Evolutionary conservation across 768 basidiomycete species (phyloP), one percentile per base, ranked within the genome.

Genomic region (Neoboletus brunneissimus): DNA sequence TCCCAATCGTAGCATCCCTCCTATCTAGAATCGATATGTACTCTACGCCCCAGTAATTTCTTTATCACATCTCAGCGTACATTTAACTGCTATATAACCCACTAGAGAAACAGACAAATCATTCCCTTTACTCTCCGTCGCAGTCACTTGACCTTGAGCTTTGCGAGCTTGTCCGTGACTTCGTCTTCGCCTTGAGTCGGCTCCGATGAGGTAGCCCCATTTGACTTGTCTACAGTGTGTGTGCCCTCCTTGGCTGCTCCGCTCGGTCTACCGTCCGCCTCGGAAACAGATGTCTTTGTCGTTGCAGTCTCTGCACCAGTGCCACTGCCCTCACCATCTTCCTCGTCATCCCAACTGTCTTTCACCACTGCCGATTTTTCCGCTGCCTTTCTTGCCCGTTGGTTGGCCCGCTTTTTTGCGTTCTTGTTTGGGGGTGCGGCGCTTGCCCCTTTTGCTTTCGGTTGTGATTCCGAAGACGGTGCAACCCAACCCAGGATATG

Each of bases 401-500:
- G 79, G 73, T 94, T 93, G 58, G 88, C 88, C 59, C 85, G 87
- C 74, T 87, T 85, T 73, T 86, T 90, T 42, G 86, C 91, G 45
- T 89, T 88, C 77, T 94, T 94, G 72, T 87, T 84, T 66, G 86
- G 72, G 2, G 81, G 75, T 62, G 70, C 41, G 11, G 57, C 48
- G 27, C 64, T 58, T 23, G 77, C 66, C 8, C 73, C 72, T 9
- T 68, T 61, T 11, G 58, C 54, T 47, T 70, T 67, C 27, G 53
- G 60, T 23, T 74, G 66, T 5, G 75, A 62, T 27, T 79, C 71
- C 31, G 80, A 65, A 2, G 84, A 73, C 15, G 88, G 83, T 27
- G 90, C 81, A 13, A 80, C 75, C 90, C 91, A 91, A 43, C 94
- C 89, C 54, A 91, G 77, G 64, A 93, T 84, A 65, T 89, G 87